Base-by-base conservation (phyloP, 352 stramenopile genomes). In the Phytophthora litchii region DNA sequence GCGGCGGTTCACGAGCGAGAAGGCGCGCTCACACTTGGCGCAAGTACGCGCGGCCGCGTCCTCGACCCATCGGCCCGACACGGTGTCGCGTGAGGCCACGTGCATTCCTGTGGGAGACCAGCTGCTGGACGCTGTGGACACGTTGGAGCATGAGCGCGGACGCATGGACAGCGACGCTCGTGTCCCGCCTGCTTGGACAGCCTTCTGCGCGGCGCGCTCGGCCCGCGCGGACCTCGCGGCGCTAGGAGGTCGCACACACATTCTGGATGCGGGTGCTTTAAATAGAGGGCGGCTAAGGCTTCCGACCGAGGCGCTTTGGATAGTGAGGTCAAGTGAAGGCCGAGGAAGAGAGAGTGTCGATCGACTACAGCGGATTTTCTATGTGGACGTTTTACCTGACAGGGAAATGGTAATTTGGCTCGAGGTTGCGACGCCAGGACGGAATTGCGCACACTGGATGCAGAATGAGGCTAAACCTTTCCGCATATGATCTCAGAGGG, bases 1-100 rank as follows among this genome's bases (percentile, higher is more conserved):
- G 21, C 84, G 80, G 2, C 84, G 80, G 65, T 89, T 88, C 37
- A 90, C 74, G 21, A 94, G 67, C 46, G 84, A 87, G 51, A 94
- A 94, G 5, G 20, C 46, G 25, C 78, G 74, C 60, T 83, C 77
- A 63, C 84, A 94, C 64, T 91, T 89, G 58, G 54, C 62, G 66
- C 85, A 94, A 12, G 49, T 75, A 23, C 68, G 65, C 55, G 66
- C 74, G 16, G 74, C 71, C 23, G 62, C 58, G 53, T 93, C 84
- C 17, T 88, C 75, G 19, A 87, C 69, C 84, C 84, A 93, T 47
- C 81, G 74, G 17, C 82, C 82, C 2, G 79, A 89, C 14, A 91
- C 75, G 23, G 78, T 89, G 46, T 89, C 82, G 23, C 70, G 74
- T 1, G 64, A 67, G 8, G 67, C 44, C 45, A 70, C 48, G 34